Evolutionary conservation across 805 yeast genomes (phyloP).

Genomic region (Ogataea angusta): DNA sequence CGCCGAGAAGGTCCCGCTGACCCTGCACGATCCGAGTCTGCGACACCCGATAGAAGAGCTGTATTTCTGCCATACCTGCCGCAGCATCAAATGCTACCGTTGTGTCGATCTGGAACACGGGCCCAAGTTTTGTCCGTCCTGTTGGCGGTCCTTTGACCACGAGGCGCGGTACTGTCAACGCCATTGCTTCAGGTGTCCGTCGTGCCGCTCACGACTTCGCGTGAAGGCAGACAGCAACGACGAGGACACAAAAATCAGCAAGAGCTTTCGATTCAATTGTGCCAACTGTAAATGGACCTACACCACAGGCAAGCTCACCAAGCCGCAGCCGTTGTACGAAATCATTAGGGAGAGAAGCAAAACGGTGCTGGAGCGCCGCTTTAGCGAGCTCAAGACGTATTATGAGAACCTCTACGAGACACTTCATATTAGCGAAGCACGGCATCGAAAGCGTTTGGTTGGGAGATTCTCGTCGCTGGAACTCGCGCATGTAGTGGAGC

Average conservation of each 20-base stretch:
- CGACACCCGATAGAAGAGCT: constrained; percentile 17
- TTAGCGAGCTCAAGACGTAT: constrained; percentile 12
- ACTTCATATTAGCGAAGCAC: constrained; percentile 10
- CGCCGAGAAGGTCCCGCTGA: constrained; percentile 4
- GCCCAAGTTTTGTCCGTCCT: constrained; percentile 30
- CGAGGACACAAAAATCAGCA: constrained; percentile 18
- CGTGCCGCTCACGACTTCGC: constrained; percentile 22
- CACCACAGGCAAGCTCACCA: constrained; percentile 35
- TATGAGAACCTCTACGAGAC: constrained; percentile 20
- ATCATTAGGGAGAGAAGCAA: constrained; percentile 24
- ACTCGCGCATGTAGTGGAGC: constrained; percentile 18
- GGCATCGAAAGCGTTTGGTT: constrained; percentile 13
- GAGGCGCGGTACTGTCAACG: constrained; percentile 23
- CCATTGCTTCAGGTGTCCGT: constrained; percentile 36
- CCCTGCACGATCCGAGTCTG: constrained; percentile 19
- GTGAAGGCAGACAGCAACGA: constrained; percentile 18
- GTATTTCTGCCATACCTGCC: constrained; percentile 29
- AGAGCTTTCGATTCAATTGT: constrained; percentile 40
- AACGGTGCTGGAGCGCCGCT: constrained; percentile 9
- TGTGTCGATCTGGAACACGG: constrained; percentile 25
- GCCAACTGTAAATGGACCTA: constrained; percentile 35
- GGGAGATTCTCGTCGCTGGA: constrained; percentile 21
- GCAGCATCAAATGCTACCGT: constrained; percentile 25
- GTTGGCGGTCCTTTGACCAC: constrained; percentile 14
- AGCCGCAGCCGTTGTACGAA: constrained; percentile 39